phyloP scores from a whole-genome alignment of 1,284 basidiomycete genomes.

The Inonotus obliquus region DNA sequence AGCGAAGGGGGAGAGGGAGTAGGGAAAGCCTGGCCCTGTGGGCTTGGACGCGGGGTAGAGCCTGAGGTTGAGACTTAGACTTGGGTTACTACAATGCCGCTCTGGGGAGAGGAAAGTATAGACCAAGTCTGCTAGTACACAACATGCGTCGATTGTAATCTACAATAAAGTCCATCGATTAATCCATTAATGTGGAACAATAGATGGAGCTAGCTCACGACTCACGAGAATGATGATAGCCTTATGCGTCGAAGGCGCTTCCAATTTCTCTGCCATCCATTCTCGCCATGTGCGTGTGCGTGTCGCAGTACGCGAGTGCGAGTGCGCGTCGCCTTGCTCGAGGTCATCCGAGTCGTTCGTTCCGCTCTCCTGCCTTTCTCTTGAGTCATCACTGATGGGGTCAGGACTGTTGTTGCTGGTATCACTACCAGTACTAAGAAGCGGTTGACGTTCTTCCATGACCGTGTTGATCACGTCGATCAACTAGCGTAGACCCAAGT shows the following conservation, averaged over 20 bases:
- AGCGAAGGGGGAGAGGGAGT: neutral
- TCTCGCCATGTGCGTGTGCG: slow-evolving; percentile 28
- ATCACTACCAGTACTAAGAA: slow-evolving; percentile 32
- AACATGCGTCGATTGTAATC: slow-evolving; percentile 60
- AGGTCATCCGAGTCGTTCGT: neutral
- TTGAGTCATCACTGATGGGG: too few species aligned
- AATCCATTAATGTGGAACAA: too few species aligned
- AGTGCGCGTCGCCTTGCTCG: slow-evolving; percentile 8
- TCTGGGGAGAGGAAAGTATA: slow-evolving; percentile 55
- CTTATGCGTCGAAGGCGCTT: slow-evolving; percentile 50
- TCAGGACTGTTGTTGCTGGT: neutral
- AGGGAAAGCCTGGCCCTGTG: too few species aligned
- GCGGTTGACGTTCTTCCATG: slow-evolving; percentile 52
- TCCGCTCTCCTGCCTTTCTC: neutral
- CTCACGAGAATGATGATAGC: slow-evolving; percentile 58
- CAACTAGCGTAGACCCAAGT: too few species aligned
- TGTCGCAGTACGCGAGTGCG: too few species aligned
- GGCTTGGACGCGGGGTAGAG: too few species aligned
- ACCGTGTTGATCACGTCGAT: neutral
- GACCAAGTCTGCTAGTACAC: slow-evolving; percentile 64
- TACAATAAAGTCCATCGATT: too few species aligned
- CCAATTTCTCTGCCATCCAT: slow-evolving; percentile 44
- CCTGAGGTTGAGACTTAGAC: too few species aligned
- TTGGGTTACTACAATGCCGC: slow-evolving; percentile 4
- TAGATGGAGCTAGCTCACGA: too few species aligned